Evolutionary conservation across 2,329 filamentous ascomycete species (phyloP).

Genomic region (Penicillium fuscoglaucum): DNA sequence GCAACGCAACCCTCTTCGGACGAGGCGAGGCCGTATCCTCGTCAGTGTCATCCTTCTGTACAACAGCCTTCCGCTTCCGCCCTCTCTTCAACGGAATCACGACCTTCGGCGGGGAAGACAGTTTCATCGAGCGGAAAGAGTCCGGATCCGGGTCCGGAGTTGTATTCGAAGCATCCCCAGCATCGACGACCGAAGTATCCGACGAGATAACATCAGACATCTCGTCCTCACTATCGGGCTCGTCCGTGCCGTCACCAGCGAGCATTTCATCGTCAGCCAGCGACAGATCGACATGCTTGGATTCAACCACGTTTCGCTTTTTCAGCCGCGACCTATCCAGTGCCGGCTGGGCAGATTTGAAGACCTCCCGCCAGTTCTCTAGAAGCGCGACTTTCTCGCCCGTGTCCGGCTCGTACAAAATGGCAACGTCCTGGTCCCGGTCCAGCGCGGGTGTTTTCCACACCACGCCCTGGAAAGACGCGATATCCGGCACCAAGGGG

Average conservation of each 20-base stretch:
- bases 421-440: constrained; percentile 22
- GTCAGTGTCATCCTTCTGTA: constrained; percentile 11
- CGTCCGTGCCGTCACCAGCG: constrained; percentile 5
- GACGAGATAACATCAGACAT: constrained; percentile 23
- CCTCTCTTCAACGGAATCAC: constrained; percentile 8
- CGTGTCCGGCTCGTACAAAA: constrained; percentile 41
- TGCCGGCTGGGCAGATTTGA: constrained; percentile 38
- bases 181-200: constrained; percentile 16
- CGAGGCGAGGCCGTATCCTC: constrained; percentile 11
- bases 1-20: constrained; percentile 28
- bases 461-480: constrained; percentile 42
- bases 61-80: constrained; percentile 6
- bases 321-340: constrained; percentile 28
- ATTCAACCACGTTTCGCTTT: constrained; percentile 11
- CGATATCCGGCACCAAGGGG: constrained; percentile 20
- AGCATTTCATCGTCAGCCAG: constrained; percentile 7
- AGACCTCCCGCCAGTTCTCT: constrained; percentile 49
- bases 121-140: not conserved
- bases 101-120: constrained; percentile 19
- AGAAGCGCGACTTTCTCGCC: constrained; percentile 47
- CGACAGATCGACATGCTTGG: not conserved
- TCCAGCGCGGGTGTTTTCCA: constrained; percentile 39
- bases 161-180: constrained; percentile 25
- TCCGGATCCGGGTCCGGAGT: constrained; percentile 19
- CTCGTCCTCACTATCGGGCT: constrained; percentile 15